A percentile compares a stretch with the other conserved stretches of the same genome.
Evolutionary conservation across 495 filamentous ascomycete genomes (phyloP).

Genomic region (Annulohypoxylon bovei): DNA sequence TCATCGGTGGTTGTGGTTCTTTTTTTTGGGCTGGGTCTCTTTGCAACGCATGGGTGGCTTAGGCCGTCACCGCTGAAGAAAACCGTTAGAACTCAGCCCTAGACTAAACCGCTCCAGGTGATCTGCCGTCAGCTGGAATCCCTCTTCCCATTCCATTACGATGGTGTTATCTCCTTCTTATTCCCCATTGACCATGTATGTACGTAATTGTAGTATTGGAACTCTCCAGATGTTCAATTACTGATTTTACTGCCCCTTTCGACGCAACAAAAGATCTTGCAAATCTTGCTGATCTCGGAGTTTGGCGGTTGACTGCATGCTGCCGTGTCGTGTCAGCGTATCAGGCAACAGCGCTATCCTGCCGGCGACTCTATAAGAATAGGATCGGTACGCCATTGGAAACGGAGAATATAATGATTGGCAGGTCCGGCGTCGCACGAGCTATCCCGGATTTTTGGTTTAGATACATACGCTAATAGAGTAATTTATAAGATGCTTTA

Average conservation of each 20-base stretch:
- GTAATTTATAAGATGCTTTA: neutral
- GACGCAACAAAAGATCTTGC: neutral
- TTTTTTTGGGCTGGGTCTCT: neutral
- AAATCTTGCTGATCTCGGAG: neutral
- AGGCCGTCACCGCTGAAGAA: neutral
- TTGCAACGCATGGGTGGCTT: slow-evolving; percentile 19
- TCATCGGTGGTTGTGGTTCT: neutral
- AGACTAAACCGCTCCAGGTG: neutral
- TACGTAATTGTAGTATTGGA: neutral
- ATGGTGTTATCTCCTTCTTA: neutral
- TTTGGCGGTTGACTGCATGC: neutral
- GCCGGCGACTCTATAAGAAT: neutral
- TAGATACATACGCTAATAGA: neutral
- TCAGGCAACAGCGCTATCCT: neutral
- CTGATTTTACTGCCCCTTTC: neutral
- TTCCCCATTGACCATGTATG: neutral
- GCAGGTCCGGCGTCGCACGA: neutral
- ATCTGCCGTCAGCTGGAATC: slow-evolving; percentile 9
- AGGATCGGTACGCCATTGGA: neutral
- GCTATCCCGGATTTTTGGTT: neutral
- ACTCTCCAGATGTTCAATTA: no score
- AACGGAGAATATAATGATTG: neutral
- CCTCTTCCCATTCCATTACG: neutral
- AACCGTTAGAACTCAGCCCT: slow-evolving; percentile 11
- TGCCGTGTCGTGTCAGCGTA: neutral